A percentile compares a stretch with the other conserved stretches of the same genome.
These are phyloP conservation scores for Suhomyces xylopsoci DNA, from an alignment of 805 yeast genomes.

Conservation along the genomic window DNA sequence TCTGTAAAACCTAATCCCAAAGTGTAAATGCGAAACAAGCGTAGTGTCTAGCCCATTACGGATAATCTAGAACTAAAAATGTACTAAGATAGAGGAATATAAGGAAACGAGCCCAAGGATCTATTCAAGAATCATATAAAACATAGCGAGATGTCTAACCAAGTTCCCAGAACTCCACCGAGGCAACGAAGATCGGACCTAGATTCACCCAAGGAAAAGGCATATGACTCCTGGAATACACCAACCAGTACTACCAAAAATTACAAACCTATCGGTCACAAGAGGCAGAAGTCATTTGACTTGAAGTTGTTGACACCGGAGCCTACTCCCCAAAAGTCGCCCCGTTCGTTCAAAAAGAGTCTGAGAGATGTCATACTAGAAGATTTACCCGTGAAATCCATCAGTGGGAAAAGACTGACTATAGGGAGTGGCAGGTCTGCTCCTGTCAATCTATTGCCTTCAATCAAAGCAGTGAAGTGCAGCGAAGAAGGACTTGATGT, in stretches of 20 bases:
- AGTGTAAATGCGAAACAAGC: not conserved
- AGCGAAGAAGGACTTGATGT: not conserved
- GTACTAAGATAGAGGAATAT: not conserved
- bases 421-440: constrained; percentile 8
- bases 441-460: not conserved
- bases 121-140: not conserved
- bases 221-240: not conserved
- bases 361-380: constrained; percentile 7
- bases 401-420: constrained; percentile 9
- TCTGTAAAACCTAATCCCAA: not conserved
- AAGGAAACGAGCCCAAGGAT: not conserved
- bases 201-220: not conserved
- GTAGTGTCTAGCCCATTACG: not conserved
- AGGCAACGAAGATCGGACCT: not conserved
- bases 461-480: not conserved
- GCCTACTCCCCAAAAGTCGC: constrained; percentile 9
- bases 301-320: constrained; percentile 5
- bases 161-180: constrained; percentile 8
- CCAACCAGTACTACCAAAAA: constrained; percentile 1
- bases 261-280: not conserved
- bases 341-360: constrained; percentile 2
- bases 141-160: not conserved
- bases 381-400: constrained; percentile 2
- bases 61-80: not conserved
- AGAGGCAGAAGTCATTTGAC: constrained; percentile 7